phyloP scores from a whole-genome alignment of 768 basidiomycete species.

The Asterophora lycoperdoides region DNA sequence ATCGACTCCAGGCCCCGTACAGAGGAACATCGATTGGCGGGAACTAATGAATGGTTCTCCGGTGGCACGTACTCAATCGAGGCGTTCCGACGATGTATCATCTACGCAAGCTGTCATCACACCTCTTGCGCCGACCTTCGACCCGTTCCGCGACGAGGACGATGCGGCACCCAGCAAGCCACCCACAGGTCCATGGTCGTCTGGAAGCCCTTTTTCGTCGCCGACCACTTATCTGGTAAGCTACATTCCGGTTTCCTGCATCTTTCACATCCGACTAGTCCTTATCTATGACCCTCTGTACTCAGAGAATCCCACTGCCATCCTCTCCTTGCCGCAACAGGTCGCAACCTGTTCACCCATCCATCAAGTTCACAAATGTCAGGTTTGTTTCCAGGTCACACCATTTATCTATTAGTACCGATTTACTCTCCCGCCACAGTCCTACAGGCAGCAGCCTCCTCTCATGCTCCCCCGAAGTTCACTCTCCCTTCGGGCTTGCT shows the following conservation, averaged over 20 bases:
- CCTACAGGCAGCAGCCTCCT: conserved; percentile 1
- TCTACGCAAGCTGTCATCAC: conserved; percentile 10
- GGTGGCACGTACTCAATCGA: neutral
- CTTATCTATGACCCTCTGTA: neutral
- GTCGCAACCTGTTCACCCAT: neutral
- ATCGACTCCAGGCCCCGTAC: neutral
- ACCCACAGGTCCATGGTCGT: neutral
- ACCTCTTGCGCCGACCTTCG: neutral
- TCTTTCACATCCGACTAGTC: no score
- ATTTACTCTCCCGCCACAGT: neutral
- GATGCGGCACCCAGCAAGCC: neutral
- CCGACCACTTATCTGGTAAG: conserved; percentile 7
- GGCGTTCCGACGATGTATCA: conserved; percentile 7
- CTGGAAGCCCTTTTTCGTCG: conserved; percentile 2
- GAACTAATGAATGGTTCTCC: conserved; percentile 4
- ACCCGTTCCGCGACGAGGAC: neutral
- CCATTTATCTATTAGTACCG: neutral
- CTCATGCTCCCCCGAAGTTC: conserved; percentile 28
- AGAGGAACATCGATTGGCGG: conserved; percentile 4
- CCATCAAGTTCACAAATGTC: neutral
- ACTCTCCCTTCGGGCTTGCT: conserved; percentile 32
- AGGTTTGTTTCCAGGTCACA: neutral
- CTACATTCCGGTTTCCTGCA: neutral
- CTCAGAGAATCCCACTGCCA: neutral
- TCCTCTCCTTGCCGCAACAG: neutral